Base-by-base conservation (phyloP, 371 early-diverging fungal species). In the Aphelidium insulamus region DNA sequence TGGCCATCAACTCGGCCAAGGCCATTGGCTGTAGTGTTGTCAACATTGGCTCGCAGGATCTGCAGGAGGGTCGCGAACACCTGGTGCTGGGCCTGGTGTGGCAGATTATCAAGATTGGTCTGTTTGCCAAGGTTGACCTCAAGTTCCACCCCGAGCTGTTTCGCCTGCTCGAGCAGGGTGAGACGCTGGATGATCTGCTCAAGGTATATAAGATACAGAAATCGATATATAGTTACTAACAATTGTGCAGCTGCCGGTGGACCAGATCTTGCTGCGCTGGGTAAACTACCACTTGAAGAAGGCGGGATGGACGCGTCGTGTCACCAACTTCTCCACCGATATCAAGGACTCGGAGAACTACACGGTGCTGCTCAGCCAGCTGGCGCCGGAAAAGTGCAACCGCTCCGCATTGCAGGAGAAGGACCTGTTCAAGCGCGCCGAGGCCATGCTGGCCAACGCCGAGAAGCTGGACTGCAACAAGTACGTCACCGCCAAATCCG, bases 101-200 rank as follows among this genome's bases (percentile, higher is more conserved):
- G 94, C 92, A 92, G 48, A 90, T 92, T 43, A 87, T 92, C 61
- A 91, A 91, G 57, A 81, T 85, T 30, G 88, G 88, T 41, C 59
- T 91, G 42, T 62, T 77, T 37, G 77, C 82, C 49, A 85, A 82
- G 56, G 82, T 88, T 50, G 86, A 90, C 57, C 81, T 94, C 49
- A 78, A 84, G 52, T 66, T 78, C 28, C 94, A 92, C 50, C 95
- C 95, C 3, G 95, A 94, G 52, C 57, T 94, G 41, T 88, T 87
- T 49, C 76, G 94, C 24, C 60, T 94, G 34, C 53, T 92, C 40
- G 82, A 90, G 41, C 66, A 76, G 21, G 85, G 72, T 31, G 95
- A 94, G 58, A 74, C 75, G 12, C 55, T 94, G 21, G 87, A 85
- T 38, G 78, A 81, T 30, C 78, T 94, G 49, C 54, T 58, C 28